A percentile compares a stretch with the other conserved stretches of the same genome.
phyloP scores from a whole-genome alignment of 257 asterid species.

The Solanum arcanum region DNA sequence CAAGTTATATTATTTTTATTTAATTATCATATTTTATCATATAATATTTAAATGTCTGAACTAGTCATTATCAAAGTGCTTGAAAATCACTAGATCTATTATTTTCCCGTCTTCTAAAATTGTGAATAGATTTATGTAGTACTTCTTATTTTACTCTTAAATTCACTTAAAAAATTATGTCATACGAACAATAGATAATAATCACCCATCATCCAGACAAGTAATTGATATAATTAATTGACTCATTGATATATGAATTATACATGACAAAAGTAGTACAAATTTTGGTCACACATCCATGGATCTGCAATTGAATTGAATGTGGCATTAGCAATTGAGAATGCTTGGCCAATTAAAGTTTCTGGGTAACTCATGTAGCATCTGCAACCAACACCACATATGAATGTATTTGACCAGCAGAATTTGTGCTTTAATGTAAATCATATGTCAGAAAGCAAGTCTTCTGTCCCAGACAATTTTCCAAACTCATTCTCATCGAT shows the following conservation, averaged over 20 bases:
- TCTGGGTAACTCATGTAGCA: background rate
- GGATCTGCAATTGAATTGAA: background rate
- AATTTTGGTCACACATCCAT: background rate
- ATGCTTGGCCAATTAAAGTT: background rate
- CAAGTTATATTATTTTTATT: too few relatives aligned
- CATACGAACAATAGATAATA: background rate
- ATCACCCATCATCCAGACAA: background rate
- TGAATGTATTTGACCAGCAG: background rate
- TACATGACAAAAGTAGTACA: background rate
- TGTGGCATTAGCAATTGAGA: background rate
- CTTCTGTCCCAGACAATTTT: constrained; percentile 82
- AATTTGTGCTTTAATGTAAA: background rate
- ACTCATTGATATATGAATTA: background rate
- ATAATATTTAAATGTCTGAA: too few relatives aligned
- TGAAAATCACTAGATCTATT: too few relatives aligned
- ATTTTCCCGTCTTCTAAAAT: too few relatives aligned
- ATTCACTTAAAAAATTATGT: background rate
- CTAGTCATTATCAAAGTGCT: too few relatives aligned
- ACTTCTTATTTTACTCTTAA: background rate
- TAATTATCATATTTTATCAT: too few relatives aligned
- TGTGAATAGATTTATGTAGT: too few relatives aligned
- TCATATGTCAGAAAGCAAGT: constrained; percentile 26
- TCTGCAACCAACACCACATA: background rate
- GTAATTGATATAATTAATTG: background rate
- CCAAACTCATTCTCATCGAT: constrained; percentile 62